Evolutionary conservation across 2,329 filamentous ascomycete species (phyloP).

Genomic region (Bipolaris zeicola): DNA sequence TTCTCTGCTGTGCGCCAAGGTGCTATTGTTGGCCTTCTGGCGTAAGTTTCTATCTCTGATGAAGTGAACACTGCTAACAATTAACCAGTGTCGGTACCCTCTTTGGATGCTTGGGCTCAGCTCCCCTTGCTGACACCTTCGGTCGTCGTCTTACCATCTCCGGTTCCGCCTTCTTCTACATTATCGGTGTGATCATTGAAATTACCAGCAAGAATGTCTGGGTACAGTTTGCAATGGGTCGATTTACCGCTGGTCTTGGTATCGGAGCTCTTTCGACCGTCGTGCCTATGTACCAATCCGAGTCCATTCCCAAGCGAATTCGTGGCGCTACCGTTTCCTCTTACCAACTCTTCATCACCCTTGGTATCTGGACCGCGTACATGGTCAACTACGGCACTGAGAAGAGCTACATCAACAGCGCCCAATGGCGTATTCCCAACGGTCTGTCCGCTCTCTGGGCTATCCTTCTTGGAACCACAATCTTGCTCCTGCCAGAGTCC

Average conservation of each 20-base stretch:
- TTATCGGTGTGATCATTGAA: constrained; percentile 68
- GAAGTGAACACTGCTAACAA: constrained; percentile 10
- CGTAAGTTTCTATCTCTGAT: constrained; percentile 24
- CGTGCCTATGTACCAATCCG: constrained; percentile 66
- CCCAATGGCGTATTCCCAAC: constrained; percentile 68
- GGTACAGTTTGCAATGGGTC: constrained; percentile 68
- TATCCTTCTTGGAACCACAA: constrained; percentile 59
- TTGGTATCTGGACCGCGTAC: constrained; percentile 65
- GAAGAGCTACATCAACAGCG: constrained; percentile 53
- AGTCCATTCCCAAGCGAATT: constrained; percentile 68
- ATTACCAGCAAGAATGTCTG: constrained; percentile 63
- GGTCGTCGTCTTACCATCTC: constrained; percentile 68
- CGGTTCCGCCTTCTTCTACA: constrained; percentile 65
- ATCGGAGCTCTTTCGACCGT: constrained; percentile 69
- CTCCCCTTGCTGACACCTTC: constrained; percentile 65
- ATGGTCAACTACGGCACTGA: constrained; percentile 66
- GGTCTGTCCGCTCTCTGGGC: constrained; percentile 64
- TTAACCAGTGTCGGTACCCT: constrained; percentile 66
- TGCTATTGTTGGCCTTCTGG: constrained; percentile 45
- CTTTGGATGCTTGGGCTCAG: constrained; percentile 66
- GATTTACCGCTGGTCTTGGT: constrained; percentile 68
- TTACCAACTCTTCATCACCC: constrained; percentile 72
- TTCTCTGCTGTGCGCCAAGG: constrained; percentile 44
- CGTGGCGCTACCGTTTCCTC: constrained; percentile 66
- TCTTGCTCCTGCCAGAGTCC: constrained; percentile 61